Base-by-base conservation (phyloP, 2,329 filamentous ascomycete species). In the Pyrenophora graminea region DNA sequence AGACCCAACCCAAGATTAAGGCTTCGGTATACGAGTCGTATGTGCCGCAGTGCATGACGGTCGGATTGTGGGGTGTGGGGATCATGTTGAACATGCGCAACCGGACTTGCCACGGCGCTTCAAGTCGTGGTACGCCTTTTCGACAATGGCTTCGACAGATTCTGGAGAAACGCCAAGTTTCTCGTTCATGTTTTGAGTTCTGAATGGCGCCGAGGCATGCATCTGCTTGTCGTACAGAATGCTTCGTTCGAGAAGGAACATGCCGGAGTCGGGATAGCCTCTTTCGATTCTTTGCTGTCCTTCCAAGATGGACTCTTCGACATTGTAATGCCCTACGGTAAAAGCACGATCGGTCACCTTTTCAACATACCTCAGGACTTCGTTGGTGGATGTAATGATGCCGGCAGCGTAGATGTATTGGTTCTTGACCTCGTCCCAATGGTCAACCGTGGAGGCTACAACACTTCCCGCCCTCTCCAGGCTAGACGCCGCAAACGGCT, bases 191-290 rank as follows among this genome's bases (percentile, higher is more conserved):
- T 59, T 69, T 39, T 55, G 52, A 33, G 61, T 44, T 43, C 62
- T 40, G 45, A 76, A 75, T 1, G 64, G 50, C 17, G 51, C 51
- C 2, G 51, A 56, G 2, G 63, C 55, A 42, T 55, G 51, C 36
- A 72, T 55, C 21, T 53, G 31, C 43, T 66, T 58, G 45, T 76
- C 73, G 48, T 70, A 74, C 23, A 76, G 46, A 2, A 76, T 58
- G 45, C 68, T 72, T 43, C 72, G 59, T 48, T 75, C 70, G 46
- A 75, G 61, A 37, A 76, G 50, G 36, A 72, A 69, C 66, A 74
- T 72, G 3, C 68, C 71, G 10, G 72, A 70, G 53, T 74, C 72
- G 1, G 67, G 71, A 50, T 64, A 76, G 0, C 73, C 72, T 37
- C 66, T 61, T 33, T 72, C 55, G 23, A 76, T 68, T 25, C 73